Base-by-base conservation (phyloP, 345 rosid genomes). In the Odontarrhena argentea region DNA sequence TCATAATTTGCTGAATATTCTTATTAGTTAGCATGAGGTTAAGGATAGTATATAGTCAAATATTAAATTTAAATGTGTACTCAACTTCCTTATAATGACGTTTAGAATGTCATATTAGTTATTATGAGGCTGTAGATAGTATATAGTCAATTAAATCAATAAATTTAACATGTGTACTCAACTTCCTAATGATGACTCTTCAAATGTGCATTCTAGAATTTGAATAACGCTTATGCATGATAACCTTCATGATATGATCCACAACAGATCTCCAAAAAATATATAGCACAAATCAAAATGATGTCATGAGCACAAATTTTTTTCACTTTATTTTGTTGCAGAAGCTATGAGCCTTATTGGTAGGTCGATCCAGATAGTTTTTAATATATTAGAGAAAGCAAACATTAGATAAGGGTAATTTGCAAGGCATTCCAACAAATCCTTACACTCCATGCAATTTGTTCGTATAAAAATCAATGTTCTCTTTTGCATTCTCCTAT, bases 391-490 rank as follows among this genome's bases (percentile, higher is more conserved):
- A 24, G 22, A 13, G 55, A 64, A 75, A 69, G 64, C 60, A 56
- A 75, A 63, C 55, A 36, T 43, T 62, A 42, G 13, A 77, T 60
- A 74, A 77, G 83, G 83, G 92, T 92, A 83, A 80, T 87, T 87
- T 92, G 92, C 83, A 92, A 92, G 98, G 46, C 89, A 89, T 82
- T 86, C 80, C 67, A 89, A 74, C 85, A 74, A 53, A 84, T 60
- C 74, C 92, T 78, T 92, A 61, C 81, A 77, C 95, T 86, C 89
- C 86, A 76, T 76, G 65, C 73, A 86, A 83, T 91, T 35, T n/a
- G 28, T 60, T 54, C 55, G 15, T 74, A 67, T 67, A 67, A 37
- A 67, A 37, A 47, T 60, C 46, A 45, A 42, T 47, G 4, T 58
- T 43, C 35, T 22, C 36, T 64, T 28, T 57, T 65, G 63, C 63